These are phyloP conservation scores for Wickerhamomyces chaumierensis DNA, from an alignment of 805 yeast species.

Conservation along the genomic window DNA sequence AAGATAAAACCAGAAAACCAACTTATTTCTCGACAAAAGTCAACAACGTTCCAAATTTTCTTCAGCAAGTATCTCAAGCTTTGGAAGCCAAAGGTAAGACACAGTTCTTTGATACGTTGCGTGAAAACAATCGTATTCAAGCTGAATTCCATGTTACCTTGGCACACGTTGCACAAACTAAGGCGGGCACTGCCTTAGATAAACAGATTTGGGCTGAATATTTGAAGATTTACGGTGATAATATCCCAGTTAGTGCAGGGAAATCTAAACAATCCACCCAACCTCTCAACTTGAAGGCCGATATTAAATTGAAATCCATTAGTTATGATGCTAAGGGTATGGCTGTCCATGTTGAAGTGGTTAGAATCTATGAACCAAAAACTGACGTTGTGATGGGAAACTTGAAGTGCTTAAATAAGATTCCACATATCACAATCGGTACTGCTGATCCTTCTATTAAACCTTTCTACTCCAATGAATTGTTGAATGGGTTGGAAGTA, in stretches of 20 bases:
- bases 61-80: conserved; percentile 8
- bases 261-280: not conserved
- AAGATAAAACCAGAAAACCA: conserved; percentile 18
- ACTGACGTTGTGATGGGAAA: conserved; percentile 4
- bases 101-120: conserved; percentile 12
- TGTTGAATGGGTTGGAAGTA: conserved; percentile 17
- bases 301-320: conserved; percentile 30
- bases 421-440: conserved; percentile 70
- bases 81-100: not conserved
- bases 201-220: conserved; percentile 20
- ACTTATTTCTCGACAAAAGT: conserved; percentile 36
- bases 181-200: conserved; percentile 17
- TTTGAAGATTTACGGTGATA: too few relatives aligned
- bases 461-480: conserved; percentile 42
- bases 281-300: conserved; percentile 15
- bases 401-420: conserved; percentile 27
- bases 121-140: conserved; percentile 30
- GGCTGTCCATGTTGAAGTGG: conserved; percentile 37
- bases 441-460: conserved; percentile 30
- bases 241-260: conserved; percentile 1
- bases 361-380: conserved; percentile 4
- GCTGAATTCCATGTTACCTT: conserved; percentile 57
- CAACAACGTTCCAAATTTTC: conserved; percentile 7
- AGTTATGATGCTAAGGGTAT: conserved; percentile 41
- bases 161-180: conserved; percentile 32